Evolutionary conservation across 176 grass and related monocot species (phyloP).

Genomic region (Alloteropsis semialata): DNA sequence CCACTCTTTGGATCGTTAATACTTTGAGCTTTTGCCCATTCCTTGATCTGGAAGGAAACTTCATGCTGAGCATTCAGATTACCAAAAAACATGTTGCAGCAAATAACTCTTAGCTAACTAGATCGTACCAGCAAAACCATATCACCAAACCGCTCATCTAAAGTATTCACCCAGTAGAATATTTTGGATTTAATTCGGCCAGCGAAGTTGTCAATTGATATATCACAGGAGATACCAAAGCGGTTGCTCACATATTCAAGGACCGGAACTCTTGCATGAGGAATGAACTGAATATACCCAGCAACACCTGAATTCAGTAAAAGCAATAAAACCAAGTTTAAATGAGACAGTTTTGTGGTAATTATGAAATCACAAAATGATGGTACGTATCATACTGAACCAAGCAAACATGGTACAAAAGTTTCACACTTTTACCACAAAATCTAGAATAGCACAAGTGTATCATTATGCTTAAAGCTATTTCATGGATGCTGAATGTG

Average conservation of each 20-base stretch:
- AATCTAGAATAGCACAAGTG: not conserved
- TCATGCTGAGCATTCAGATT: slow-evolving; percentile 28
- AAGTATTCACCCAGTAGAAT: slow-evolving; percentile 61
- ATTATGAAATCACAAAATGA: not conserved
- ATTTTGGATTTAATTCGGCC: slow-evolving; percentile 85
- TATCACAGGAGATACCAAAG: slow-evolving; percentile 77
- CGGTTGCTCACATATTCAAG: slow-evolving; percentile 63
- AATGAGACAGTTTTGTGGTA: not conserved
- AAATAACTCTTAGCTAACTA: slow-evolving; percentile 10
- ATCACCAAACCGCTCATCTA: slow-evolving; percentile 87
- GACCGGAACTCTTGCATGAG: slow-evolving; percentile 83
- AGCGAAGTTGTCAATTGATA: slow-evolving; percentile 74
- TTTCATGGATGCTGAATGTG: slow-evolving; percentile 3
- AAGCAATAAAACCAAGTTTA: slow-evolving; percentile 27
- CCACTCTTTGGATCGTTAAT: slow-evolving; percentile 91
- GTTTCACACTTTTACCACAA: not conserved
- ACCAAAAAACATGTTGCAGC: not conserved
- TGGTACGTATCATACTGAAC: not conserved
- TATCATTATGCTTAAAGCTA: slow-evolving; percentile 21
- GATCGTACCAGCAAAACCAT: slow-evolving; percentile 86
- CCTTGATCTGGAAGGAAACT: slow-evolving; percentile 74
- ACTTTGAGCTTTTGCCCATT: slow-evolving; percentile 96
- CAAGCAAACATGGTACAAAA: slow-evolving; percentile 11
- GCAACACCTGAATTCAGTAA: slow-evolving; percentile 53
- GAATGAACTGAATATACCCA: slow-evolving; percentile 65